These are phyloP conservation scores for Pseudozyma pruni DNA, from an alignment of 1,284 basidiomycete species.

Conservation along the genomic window DNA sequence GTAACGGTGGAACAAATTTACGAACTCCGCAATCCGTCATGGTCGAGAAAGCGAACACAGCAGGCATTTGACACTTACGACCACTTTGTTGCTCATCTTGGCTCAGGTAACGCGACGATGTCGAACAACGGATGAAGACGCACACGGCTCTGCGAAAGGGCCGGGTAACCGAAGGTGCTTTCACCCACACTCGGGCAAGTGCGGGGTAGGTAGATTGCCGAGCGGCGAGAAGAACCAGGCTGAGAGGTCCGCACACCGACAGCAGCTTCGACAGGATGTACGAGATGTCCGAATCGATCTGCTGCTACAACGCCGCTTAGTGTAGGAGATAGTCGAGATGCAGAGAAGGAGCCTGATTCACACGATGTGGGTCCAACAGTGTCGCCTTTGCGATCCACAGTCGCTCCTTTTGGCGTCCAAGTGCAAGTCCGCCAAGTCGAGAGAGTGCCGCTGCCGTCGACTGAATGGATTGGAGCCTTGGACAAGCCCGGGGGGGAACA, in stretches of 20 bases:
- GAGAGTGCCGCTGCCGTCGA: conserved; percentile 1
- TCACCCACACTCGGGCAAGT: no score
- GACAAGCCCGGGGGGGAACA: conserved; percentile 21
- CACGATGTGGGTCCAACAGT: neutral
- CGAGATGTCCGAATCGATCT: neutral
- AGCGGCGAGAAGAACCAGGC: neutral
- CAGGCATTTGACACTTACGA: conserved; percentile 44
- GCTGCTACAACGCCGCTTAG: no score
- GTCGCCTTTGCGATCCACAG: neutral
- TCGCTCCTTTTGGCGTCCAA: neutral
- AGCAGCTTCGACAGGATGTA: no score
- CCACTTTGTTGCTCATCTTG: conserved; percentile 57
- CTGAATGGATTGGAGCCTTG: conserved; percentile 4
- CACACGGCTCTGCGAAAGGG: conserved; percentile 1
- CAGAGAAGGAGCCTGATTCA: no score
- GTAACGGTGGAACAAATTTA: no score
- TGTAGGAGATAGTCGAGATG: neutral
- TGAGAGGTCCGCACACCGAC: no score
- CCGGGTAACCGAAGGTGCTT: no score
- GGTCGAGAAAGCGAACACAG: no score
- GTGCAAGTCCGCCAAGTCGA: neutral
- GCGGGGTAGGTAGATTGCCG: no score
- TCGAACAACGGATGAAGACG: neutral
- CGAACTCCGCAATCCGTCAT: no score
- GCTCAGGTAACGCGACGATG: conserved; percentile 1